phyloP scores from a whole-genome alignment of 768 basidiomycete species.

The Cantharellus anzutake region DNA sequence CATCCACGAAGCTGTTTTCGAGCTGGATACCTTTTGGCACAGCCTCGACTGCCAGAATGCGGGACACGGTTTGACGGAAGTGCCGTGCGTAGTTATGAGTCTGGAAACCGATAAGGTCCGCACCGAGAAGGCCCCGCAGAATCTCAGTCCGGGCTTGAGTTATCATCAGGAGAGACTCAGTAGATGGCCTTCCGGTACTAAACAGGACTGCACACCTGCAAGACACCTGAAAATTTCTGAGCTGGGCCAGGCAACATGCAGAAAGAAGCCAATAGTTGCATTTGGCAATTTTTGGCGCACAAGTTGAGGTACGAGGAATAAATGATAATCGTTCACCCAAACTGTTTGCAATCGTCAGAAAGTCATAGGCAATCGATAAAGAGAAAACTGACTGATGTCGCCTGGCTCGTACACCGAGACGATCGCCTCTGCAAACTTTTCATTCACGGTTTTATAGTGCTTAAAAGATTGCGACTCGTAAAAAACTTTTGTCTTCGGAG shows the following conservation, averaged over 20 bases:
- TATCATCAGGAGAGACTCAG: background rate
- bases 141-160: conserved; percentile 27
- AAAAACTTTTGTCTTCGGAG: conserved; percentile 63
- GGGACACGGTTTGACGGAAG: conserved; percentile 67
- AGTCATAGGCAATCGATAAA: background rate
- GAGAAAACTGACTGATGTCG: conserved; percentile 40
- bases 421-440: conserved; percentile 75
- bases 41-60: conserved; percentile 64
- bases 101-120: conserved; percentile 88
- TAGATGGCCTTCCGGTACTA: conserved; percentile 26
- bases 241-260: conserved; percentile 90
- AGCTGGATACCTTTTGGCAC: conserved; percentile 69
- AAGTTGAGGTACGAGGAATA: conserved; percentile 79
- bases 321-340: conserved; percentile 81
- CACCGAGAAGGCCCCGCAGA: conserved; percentile 75
- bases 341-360: conserved; percentile 20
- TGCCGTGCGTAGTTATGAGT: conserved; percentile 68
- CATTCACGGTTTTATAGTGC: conserved; percentile 79
- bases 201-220: conserved; percentile 19
- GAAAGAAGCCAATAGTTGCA: conserved; percentile 78
- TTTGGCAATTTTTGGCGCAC: conserved; percentile 49
- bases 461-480: conserved; percentile 66
- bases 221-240: conserved; percentile 93
- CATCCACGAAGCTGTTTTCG: conserved; percentile 45
- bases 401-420: conserved; percentile 66